These are phyloP conservation scores for Wickerhamomyces chaumierensis DNA, from an alignment of 805 yeast genomes.

Conservation along the genomic window DNA sequence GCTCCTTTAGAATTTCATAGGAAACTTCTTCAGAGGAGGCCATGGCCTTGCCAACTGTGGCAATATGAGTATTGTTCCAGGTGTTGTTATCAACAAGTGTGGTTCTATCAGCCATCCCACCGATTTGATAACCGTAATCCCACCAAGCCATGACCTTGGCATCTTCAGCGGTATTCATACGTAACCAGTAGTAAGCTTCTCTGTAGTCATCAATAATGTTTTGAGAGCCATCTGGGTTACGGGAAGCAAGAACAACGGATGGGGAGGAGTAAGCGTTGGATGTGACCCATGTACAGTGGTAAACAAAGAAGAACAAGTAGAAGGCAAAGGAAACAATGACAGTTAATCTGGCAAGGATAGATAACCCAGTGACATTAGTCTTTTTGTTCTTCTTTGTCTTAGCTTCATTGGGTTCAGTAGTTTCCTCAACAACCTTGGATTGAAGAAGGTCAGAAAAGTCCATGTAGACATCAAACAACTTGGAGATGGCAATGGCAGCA, in stretches of 20 bases:
- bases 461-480: slow-evolving; percentile 71
- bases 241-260: slow-evolving; percentile 85
- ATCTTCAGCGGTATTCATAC: slow-evolving; percentile 96
- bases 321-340: slow-evolving; percentile 60
- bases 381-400: slow-evolving; percentile 3
- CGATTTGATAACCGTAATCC: slow-evolving; percentile 99
- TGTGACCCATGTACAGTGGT: slow-evolving; percentile 97
- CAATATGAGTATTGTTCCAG: slow-evolving; percentile 99
- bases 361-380: slow-evolving; percentile 6
- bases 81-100: slow-evolving; percentile 97
- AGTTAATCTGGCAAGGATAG: slow-evolving; percentile 40
- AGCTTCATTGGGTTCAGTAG: slow-evolving; percentile 5
- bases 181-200: slow-evolving; percentile 97
- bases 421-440: slow-evolving; percentile 1
- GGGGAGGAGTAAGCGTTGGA: slow-evolving; percentile 95
- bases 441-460: slow-evolving; percentile 35
- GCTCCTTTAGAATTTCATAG: slow-evolving; percentile 76
- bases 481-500: slow-evolving; percentile 81
- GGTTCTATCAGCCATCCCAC: slow-evolving; percentile 99
- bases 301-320: slow-evolving; percentile 72
- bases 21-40: slow-evolving; percentile 79
- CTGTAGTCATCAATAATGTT: slow-evolving; percentile 90
- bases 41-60: slow-evolving; percentile 98
- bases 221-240: slow-evolving; percentile 75
- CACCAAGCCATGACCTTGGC: slow-evolving; percentile 98